These are phyloP conservation scores for Bipolaris bicolor DNA, from an alignment of 2,329 filamentous ascomycete species.

Conservation along the genomic window DNA sequence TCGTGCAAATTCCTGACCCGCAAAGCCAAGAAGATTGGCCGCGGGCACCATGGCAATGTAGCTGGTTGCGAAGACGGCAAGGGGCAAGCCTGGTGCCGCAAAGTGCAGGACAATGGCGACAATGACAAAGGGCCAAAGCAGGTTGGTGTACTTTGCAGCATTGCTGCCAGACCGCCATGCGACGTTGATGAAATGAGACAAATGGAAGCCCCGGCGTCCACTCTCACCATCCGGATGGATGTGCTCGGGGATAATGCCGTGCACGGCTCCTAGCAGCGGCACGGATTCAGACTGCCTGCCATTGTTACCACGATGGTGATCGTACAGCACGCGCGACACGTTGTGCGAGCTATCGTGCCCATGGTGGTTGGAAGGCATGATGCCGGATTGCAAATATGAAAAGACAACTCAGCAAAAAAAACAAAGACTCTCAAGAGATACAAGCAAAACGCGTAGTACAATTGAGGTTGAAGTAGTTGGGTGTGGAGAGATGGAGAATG, in stretches of 20 bases:
- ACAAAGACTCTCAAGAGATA: too few relatives aligned
- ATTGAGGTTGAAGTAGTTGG: not conserved
- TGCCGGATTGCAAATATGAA: constrained; percentile 1
- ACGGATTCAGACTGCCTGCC: constrained; percentile 31
- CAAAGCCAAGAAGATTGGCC: constrained; percentile 77
- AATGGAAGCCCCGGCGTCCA: constrained; percentile 69
- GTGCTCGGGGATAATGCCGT: constrained; percentile 36
- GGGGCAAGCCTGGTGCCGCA: constrained; percentile 59
- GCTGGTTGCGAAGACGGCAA: constrained; percentile 70
- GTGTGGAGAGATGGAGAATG: constrained; percentile 5
- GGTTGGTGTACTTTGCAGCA: constrained; percentile 69
- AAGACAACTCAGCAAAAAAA: too few relatives aligned
- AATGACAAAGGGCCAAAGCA: constrained; percentile 77
- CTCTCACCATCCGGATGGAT: constrained; percentile 67
- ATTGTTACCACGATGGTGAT: constrained; percentile 21
- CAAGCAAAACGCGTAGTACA: not conserved
- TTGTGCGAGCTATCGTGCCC: constrained; percentile 18
- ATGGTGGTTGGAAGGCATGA: constrained; percentile 15
- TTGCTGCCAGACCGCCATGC: constrained; percentile 68
- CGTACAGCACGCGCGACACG: constrained; percentile 15
- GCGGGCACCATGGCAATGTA: constrained; percentile 80
- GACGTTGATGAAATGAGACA: constrained; percentile 66
- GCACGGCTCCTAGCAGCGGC: constrained; percentile 32
- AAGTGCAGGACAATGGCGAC: constrained; percentile 69
- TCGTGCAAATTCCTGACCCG: constrained; percentile 72